Evolutionary conservation across 116 monocot genomes (phyloP), one percentile per base, ranked within the genome.

Genomic region (Posidonia oceanica): DNA sequence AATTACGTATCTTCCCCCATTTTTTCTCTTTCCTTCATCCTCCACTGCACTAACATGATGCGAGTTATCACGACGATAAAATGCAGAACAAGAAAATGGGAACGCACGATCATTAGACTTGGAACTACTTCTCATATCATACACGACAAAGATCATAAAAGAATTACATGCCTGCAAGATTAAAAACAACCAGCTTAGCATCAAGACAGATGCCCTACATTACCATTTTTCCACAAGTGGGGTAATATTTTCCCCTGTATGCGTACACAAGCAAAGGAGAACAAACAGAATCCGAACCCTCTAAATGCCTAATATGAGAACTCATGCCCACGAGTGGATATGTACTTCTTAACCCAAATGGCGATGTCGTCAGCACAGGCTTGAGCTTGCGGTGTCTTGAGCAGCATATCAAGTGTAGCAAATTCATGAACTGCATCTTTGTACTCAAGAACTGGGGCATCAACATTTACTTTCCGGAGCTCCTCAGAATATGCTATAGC

Each of bases 261-360:
- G 7, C 4, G 36, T 4, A 41, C 20, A 72, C 41, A 41, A 7
- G 37, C 14, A 21, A 59, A n/a, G 23, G 40, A 61, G 61, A 61
- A 48, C 3, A 69, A 38, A n/a, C 6, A 58, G 40, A 38, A 15
- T 16, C 39, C 14, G 7, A 4, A 21, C 10, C 13, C 42, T 69
- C 61, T 66, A 21, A n/a, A 52, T 16, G 48, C 41, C 81, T 87
- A 95, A 84, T 95, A 95, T 14, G 91, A 91, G 72, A 95, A 79
- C 77, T 95, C 95, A 56, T 95, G 95, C 0, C 95, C 95, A 0
- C 91, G 82, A 39, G 74, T 71, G 0, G 95, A 91, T 72, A 95
- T 95, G 54, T 95, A 84, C 71, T 95, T 95, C 76, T 85, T 95
- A 57, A 88, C 81, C 95, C 95, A 95, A 48, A 95, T 95, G 2